Conservation (phyloP, 2,329 filamentous ascomycete species). For the Lecanoromycetidae sp. region DNA sequence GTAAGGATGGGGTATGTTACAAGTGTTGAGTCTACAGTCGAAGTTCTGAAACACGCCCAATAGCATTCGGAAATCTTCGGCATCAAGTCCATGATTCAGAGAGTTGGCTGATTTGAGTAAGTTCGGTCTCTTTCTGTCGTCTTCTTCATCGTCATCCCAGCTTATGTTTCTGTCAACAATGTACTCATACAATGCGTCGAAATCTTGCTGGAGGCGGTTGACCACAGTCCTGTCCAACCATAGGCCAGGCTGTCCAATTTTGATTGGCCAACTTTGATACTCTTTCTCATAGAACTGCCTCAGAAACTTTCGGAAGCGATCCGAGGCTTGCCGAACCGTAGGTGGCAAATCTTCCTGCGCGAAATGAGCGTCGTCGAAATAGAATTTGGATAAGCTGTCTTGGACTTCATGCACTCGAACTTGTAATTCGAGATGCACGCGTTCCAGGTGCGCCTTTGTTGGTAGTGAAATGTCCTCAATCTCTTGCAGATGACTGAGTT, state of each 20-base stretch:
- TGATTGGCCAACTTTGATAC: constrained; percentile 49
- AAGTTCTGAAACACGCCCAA: constrained; percentile 54
- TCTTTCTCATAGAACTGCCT: constrained; percentile 42
- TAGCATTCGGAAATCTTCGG: constrained; percentile 43
- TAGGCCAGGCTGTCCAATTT: constrained; percentile 27
- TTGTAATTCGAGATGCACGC: constrained; percentile 49
- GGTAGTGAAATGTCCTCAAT: constrained; percentile 48
- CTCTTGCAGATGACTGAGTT: constrained; percentile 40
- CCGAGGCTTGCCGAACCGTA: constrained; percentile 43
- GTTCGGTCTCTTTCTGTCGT: not conserved
- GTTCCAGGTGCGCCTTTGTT: constrained; percentile 49
- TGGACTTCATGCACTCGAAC: constrained; percentile 50
- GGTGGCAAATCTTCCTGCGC: constrained; percentile 23
- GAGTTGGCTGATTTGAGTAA: not conserved
- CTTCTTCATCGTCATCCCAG: not conserved
- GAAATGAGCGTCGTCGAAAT: constrained; percentile 52
- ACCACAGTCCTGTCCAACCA: constrained; percentile 53
- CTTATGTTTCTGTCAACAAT: constrained; percentile 53
- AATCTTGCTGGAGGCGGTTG: constrained; percentile 48
- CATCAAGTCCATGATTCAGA: not conserved
- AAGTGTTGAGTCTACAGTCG: constrained; percentile 49
- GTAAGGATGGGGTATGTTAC: constrained; percentile 55
- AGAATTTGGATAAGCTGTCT: constrained; percentile 45
- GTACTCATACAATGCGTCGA: constrained; percentile 57
- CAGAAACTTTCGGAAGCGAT: constrained; percentile 50